phyloP scores from a whole-genome alignment of 192 early-diverging fungal genomes.

The Coemansia biformis region DNA sequence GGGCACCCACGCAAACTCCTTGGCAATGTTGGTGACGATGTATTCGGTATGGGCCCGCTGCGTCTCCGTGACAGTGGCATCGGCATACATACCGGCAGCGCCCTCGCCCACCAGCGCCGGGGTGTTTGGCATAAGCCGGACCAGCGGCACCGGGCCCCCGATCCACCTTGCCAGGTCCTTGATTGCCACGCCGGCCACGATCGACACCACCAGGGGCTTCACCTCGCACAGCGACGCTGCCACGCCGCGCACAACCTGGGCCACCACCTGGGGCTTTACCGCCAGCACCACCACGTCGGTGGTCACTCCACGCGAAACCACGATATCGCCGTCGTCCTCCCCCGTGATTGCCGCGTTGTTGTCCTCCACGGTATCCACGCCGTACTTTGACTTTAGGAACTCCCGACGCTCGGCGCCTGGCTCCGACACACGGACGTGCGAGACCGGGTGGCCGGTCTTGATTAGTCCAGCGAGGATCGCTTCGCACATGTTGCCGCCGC shows the following conservation, averaged over 20 bases:
- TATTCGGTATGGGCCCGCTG: constrained; percentile 65
- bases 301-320: not conserved
- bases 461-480: constrained; percentile 88
- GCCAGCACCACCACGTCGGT: constrained; percentile 75
- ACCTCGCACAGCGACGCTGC: constrained; percentile 45
- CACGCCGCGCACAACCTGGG: constrained; percentile 59
- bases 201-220: constrained; percentile 75
- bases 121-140: constrained; percentile 95
- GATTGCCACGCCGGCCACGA: constrained; percentile 81
- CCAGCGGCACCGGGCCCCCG: constrained; percentile 52
- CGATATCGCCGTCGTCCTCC: not conserved
- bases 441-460: constrained; percentile 62
- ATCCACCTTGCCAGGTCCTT: constrained; percentile 74
- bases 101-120: constrained; percentile 84
- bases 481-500: constrained; percentile 94
- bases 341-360: constrained; percentile 61
- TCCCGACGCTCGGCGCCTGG: constrained; percentile 61
- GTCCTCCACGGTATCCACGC: constrained; percentile 55
- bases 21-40: constrained; percentile 70
- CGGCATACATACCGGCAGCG: constrained; percentile 79
- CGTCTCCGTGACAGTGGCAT: constrained; percentile 49
- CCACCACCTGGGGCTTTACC: constrained; percentile 89
- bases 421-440: constrained; percentile 75
- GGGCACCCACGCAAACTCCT: constrained; percentile 78
- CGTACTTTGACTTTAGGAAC: constrained; percentile 61